A percentile compares a stretch with the other conserved stretches of the same genome.
Evolutionary conservation across 176 grass and related monocot species (phyloP).

Genomic region (Hordeum vulgare): DNA sequence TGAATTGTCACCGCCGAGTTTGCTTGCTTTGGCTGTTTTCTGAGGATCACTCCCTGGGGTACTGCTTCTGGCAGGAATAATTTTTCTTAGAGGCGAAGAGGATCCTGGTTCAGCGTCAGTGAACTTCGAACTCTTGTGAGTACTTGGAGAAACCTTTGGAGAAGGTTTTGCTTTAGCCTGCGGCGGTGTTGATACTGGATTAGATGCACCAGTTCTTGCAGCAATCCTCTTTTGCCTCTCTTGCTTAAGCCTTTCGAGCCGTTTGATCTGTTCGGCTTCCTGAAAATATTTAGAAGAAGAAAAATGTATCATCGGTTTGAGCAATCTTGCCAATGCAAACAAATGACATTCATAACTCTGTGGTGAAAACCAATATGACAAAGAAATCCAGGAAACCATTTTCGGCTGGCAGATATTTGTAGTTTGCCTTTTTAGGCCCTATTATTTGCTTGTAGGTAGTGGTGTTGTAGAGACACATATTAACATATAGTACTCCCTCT

Average conservation of each 20-base stretch:
- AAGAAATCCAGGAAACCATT: background rate
- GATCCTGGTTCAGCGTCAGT: conserved; percentile 34
- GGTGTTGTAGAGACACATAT: too few relatives aligned
- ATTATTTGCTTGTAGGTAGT: too few relatives aligned
- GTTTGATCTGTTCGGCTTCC: conserved; percentile 90
- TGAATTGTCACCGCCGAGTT: conserved; percentile 13
- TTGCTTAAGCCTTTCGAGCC: conserved; percentile 78
- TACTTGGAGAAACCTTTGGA: conserved; percentile 34
- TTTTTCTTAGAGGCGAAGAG: conserved; percentile 34
- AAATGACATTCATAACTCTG: background rate
- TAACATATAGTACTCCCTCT: too few relatives aligned
- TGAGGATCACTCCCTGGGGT: conserved; percentile 30
- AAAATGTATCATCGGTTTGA: background rate
- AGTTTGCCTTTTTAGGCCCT: too few relatives aligned
- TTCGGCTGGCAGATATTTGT: too few relatives aligned
- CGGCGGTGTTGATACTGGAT: conserved; percentile 34
- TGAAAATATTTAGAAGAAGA: conserved; percentile 15
- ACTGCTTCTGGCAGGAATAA: conserved; percentile 23
- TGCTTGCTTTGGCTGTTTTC: conserved; percentile 37
- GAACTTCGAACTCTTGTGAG: conserved; percentile 56
- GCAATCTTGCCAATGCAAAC: background rate
- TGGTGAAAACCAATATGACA: background rate
- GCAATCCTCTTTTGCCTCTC: conserved; percentile 97
- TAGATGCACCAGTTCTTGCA: conserved; percentile 39
- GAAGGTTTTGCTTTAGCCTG: conserved; percentile 48